Conservation (phyloP, 2,329 filamentous ascomycete genomes). For the Epichloe festucae region DNA sequence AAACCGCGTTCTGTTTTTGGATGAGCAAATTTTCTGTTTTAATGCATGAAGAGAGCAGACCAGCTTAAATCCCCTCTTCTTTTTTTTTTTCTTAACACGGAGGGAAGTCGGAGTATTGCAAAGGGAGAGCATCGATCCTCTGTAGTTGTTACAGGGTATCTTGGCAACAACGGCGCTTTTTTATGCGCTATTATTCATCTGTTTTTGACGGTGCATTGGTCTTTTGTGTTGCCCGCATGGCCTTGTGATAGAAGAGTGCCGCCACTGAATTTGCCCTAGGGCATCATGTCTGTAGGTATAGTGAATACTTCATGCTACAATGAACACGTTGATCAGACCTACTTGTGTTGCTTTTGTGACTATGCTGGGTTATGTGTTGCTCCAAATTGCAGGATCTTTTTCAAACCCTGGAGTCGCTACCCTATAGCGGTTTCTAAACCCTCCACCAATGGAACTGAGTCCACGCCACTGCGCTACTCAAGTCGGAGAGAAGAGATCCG, state of each 20-base stretch:
- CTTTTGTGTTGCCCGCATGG: background rate
- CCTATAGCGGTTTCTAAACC: too few relatives aligned
- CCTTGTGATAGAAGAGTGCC: background rate
- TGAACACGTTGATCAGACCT: background rate
- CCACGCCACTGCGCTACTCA: too few relatives aligned
- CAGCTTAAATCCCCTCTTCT: background rate
- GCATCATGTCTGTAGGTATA: background rate
- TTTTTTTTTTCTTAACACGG: background rate
- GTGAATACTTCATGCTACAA: background rate
- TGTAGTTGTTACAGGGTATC: background rate
- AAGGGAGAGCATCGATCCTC: background rate
- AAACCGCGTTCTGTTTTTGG: too few relatives aligned
- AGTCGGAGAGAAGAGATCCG: too few relatives aligned
- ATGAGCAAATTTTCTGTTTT: background rate
- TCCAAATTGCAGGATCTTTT: too few relatives aligned
- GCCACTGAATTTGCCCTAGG: too few relatives aligned
- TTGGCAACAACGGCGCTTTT: constrained; percentile 3
- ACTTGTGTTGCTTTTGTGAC: background rate
- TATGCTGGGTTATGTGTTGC: background rate
- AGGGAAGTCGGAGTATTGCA: background rate
- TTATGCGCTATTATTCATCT: background rate
- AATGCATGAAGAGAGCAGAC: background rate
- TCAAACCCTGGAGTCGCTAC: too few relatives aligned
- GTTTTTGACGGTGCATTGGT: background rate
- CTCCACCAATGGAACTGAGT: too few relatives aligned